Base-by-base conservation (phyloP, 2,329 filamentous ascomycete genomes). In the Penicillium rolfsii region DNA sequence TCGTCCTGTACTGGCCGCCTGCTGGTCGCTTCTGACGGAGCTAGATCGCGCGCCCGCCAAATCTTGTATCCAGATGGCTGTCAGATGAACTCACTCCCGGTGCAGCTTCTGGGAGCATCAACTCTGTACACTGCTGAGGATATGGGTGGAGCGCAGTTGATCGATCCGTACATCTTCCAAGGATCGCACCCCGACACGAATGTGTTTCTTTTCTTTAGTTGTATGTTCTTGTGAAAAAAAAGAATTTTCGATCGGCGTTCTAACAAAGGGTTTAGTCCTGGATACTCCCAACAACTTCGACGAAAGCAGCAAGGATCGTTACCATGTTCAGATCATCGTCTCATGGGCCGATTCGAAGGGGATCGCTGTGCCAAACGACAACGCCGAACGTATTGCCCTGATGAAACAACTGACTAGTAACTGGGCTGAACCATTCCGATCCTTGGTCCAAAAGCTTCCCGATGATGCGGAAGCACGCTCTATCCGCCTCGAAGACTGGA, bases 131-230 rank as follows among this genome's bases (percentile, higher is more conserved):
- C 78, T 0, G 70, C 76, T 0, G 73, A 78, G 16, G 71, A 83
- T 41, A 76, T 82, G 19, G 69, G 72, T 1, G 77, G 78, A 0
- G 74, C 85, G 2, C 74, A 76, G 5, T 73, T 73, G 1, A 76
- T 85, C 0, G 84, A 87, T 56, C 81, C 84, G 0, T 84, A 81
- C 45, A 84, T 86, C 53, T 77, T 86, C 22, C 84, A 86, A 54
- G 84, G 84, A 0, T 79, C 80, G 0, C 79, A 85, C 40, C 83
- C 84, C 0, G 71, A 76, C 28, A 82, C 83, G 4, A 77, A 83
- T 45, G 77, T 79, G 0, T 87, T 82, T 67, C 68, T 84, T 19
- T 87, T 82, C 66, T 81, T 85, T 59, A 84, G 82, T 55, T 73
- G 82, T 83, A 65, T 59, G 79, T 68, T 22, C 16, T 3, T 19